Base-by-base conservation (phyloP, 2,329 filamentous ascomycete species). In the Epichloe festucae region DNA sequence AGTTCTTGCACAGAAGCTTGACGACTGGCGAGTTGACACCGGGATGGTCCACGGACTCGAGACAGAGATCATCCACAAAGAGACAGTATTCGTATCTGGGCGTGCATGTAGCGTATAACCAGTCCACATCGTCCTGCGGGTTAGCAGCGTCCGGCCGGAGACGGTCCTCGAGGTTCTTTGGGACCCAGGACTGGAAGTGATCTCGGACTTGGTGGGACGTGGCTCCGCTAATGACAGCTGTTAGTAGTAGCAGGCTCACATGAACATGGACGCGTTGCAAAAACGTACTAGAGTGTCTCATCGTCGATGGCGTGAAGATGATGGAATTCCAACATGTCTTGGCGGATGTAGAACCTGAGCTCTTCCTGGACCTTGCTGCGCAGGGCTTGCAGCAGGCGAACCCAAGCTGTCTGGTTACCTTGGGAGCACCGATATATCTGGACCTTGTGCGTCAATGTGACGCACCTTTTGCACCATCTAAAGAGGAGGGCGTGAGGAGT, bases 71-170 rank as follows among this genome's bases (percentile, higher is more conserved):
- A 35, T 49, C 48, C 27, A 19, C 48, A 40, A 43, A 49, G 21
- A 49, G 39, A 43, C 48, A 49, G 11, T 49, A 43, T 42, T 36
- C 27, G 27, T 49, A 49, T 49, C 48, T 43, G 48, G 48, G 48
- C 39, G 39, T 43, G n/a, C 15, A 35, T 10, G n/a, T 42, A n/a
- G 47, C 47, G 39, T 36, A 17, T 15, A 36, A 6, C 48, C 48
- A 49, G 27, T 23, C 27, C 12, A 21, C 11, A 19, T 41, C 17
- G 14, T 40, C 35, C 35, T 40, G 15, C 35, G n/a, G 23, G 23
- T 46, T 12, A 46, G 35, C 40, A 34, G 43, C 42, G 15, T 35
- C 35, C n/a, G 36, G 41, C 43, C 21, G 23, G 36, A 51, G 43
- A 51, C 49, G 49, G 21, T 17, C 21, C 23, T 51, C 23, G 12